Conservation (phyloP, 352 stramenopile species). For the Globisporangium okanoganense region DNA sequence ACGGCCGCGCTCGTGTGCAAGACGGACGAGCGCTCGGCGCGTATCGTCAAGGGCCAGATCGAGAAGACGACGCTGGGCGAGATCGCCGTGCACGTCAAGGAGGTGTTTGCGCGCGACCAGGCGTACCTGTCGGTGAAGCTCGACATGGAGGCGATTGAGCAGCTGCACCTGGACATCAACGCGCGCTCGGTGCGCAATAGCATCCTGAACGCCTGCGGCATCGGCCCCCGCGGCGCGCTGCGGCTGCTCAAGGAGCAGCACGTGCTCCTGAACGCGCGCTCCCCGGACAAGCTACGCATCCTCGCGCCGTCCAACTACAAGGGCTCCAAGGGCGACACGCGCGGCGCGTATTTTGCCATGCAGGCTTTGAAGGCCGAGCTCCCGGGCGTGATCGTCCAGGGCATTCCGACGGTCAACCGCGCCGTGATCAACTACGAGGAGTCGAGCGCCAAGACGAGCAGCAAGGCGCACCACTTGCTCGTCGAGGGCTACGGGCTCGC, state of each 20-base stretch:
- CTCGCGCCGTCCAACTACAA: constrained; percentile 86
- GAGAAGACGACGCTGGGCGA: constrained; percentile 99
- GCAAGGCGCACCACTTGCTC: constrained; percentile 94
- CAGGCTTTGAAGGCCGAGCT: constrained; percentile 95
- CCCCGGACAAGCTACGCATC: constrained; percentile 81
- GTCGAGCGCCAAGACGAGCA: constrained; percentile 44
- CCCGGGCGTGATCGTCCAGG: constrained; percentile 97
- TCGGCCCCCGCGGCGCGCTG: constrained; percentile 62
- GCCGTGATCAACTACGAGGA: constrained; percentile 99
- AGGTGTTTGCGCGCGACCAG: constrained; percentile 93
- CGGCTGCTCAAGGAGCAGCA: constrained; percentile 84
- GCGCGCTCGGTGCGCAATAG: constrained; percentile 87
- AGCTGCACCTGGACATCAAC: constrained; percentile 96
- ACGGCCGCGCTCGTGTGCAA: constrained; percentile 96
- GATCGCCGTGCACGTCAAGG: constrained; percentile 96
- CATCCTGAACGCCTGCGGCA: constrained; percentile 87
- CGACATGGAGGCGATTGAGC: constrained; percentile 95
- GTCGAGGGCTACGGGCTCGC: constrained; percentile 98
- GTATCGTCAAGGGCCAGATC: constrained; percentile 98
- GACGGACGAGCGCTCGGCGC: constrained; percentile 95
- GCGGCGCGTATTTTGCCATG: constrained; percentile 91
- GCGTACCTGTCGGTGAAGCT: constrained; percentile 98
- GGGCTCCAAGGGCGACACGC: constrained; percentile 66
- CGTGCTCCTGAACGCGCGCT: constrained; percentile 78
- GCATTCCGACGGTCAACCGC: constrained; percentile 96